Percentiles rank a stretch among this genome's conserved stretches.
These are phyloP conservation scores for Sutorius eximius DNA, from an alignment of 1,284 basidiomycete species.

Conservation along the genomic window DNA sequence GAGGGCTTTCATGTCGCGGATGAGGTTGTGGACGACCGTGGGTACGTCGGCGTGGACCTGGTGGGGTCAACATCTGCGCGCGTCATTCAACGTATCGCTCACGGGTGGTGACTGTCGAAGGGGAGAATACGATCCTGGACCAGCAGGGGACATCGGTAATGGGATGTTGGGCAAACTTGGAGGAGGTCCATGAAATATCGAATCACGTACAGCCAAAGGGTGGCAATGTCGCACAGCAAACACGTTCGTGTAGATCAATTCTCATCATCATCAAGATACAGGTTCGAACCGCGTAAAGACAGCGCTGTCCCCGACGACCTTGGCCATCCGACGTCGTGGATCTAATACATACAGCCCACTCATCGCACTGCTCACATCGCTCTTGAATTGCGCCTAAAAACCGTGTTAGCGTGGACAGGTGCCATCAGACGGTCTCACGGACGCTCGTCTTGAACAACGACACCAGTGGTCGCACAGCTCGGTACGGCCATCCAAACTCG, in stretches of 20 bases:
- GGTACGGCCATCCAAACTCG: conserved; percentile 55
- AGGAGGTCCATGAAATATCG: neutral
- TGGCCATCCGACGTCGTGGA: conserved; percentile 19
- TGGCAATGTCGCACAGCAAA: conserved; percentile 10
- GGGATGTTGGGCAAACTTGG: neutral
- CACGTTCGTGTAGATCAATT: conserved; percentile 5
- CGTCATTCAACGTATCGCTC: no score
- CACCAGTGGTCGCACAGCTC: conserved; percentile 43
- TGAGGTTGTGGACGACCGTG: conserved; percentile 75
- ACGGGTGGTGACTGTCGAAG: neutral
- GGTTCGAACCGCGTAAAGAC: conserved; percentile 20
- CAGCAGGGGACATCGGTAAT: conserved; percentile 22
- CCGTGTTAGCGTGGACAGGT: conserved; percentile 2
- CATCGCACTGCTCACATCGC: conserved; percentile 18
- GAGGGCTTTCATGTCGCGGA: conserved; percentile 85
- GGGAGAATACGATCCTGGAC: conserved; percentile 12
- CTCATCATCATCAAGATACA: conserved; percentile 15
- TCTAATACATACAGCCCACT: conserved; percentile 21
- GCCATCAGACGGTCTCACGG: conserved; percentile 19
- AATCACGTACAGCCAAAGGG: conserved; percentile 3
- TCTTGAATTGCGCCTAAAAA: conserved; percentile 11
- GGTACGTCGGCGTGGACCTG: conserved; percentile 47
- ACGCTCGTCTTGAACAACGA: conserved; percentile 44
- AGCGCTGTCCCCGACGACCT: neutral
- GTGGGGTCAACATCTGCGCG: neutral